Evolutionary conservation across 257 asterid genomes (phyloP), one percentile per base, ranked within the genome.

Genomic region (Thymus mandschuricus): DNA sequence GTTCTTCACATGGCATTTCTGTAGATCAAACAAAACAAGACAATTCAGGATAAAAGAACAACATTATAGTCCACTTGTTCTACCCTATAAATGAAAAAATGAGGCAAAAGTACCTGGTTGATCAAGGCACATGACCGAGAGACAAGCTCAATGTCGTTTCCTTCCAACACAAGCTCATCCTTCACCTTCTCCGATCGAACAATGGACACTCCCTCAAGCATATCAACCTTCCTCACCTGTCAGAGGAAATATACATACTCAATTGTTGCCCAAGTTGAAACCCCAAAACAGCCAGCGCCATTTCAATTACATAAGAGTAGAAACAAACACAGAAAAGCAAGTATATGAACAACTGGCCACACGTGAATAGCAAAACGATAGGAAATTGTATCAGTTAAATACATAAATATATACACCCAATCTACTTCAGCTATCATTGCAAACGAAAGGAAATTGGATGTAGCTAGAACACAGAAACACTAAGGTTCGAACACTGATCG

Each of bases 1-100:
- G 80, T 88, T 91, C 86, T 91, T 91, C 30, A 91, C 96, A 76
- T 86, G 96, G 77, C 96, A 91, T 88, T 88, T 88, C 96, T 86
- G 88, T 66, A 2, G 2, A 74, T 46, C 55, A 72, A 41, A 46
- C 34, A 44, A 15, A 40, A 45, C 0, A 15, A 12, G 11, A 8
- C 46, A 13, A n/a, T 1, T 58, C 12, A 44, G n/a, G 2, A 40
- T 12, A 8, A 11, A 41, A 55, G 38, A 2, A 21, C 6, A 0
- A 35, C 5, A 35, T 35, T 35, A 0, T 3, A 35, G 38, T 1
- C 0, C 8, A 11, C 1, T 6, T 0, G 2, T 44, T 44, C 49
- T 45, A 46, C 21, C 51, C 15, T 46, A 3, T 15, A 8, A 12
- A 13, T 29, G 3, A 11, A 43, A 66, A 56, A 21, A 7, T 29